Conservation (phyloP, 2,329 filamentous ascomycete species). For the Xylaria sp. region DNA sequence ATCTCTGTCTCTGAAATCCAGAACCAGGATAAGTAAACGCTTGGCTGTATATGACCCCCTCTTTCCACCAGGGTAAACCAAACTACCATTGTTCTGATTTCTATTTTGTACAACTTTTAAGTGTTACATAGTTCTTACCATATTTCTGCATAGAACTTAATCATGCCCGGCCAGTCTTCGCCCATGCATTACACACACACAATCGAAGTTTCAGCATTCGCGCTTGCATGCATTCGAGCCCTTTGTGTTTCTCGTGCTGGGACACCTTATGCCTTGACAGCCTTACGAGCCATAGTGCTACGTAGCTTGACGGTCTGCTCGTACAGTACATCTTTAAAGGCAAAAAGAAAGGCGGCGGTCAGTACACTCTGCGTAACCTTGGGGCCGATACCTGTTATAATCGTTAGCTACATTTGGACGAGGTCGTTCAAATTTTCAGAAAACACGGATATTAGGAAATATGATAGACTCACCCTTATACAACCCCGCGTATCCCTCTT, state of each 20-base stretch:
- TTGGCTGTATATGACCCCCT: background rate
- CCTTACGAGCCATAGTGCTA: conserved; percentile 53
- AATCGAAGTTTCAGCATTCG: background rate
- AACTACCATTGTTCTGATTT: background rate
- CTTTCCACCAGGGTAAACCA: too few species aligned
- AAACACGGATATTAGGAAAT: background rate
- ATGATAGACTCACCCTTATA: conserved; percentile 80
- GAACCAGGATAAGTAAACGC: background rate
- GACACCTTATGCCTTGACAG: conserved; percentile 41
- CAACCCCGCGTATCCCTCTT: conserved; percentile 91
- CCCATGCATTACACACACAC: background rate
- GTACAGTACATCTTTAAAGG: conserved; percentile 97
- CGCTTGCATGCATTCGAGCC: background rate
- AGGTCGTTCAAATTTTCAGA: background rate
- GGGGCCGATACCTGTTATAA: conserved; percentile 79
- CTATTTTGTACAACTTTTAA: background rate
- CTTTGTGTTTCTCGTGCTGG: background rate
- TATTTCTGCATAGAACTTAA: background rate
- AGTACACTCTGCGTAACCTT: conserved; percentile 98
- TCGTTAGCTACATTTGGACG: too few species aligned
- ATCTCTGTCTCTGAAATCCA: background rate
- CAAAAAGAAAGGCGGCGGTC: conserved; percentile 95
- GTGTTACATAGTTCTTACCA: conserved; percentile 15
- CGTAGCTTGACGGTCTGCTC: conserved; percentile 79
- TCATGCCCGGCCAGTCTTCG: background rate